phyloP scores from a whole-genome alignment of 1,284 basidiomycete genomes.

The Puccinia novopanici region DNA sequence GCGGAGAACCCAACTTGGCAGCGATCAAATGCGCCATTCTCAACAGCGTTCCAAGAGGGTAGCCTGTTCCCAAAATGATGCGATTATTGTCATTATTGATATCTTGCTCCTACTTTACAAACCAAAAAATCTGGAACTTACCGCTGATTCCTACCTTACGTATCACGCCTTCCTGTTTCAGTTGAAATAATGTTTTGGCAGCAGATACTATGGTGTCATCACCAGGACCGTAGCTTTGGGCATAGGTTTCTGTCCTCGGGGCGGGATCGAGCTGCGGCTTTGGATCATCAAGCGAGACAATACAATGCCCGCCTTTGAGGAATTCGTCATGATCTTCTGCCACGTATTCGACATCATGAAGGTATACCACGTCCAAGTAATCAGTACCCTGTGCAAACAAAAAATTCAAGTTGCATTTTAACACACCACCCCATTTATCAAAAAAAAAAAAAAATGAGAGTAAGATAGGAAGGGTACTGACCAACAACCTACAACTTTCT shows the following conservation, averaged over 20 bases:
- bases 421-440: background rate
- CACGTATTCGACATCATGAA: slow-evolving; percentile 92
- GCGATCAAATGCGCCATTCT: slow-evolving; percentile 76
- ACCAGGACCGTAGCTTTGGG: slow-evolving; percentile 70
- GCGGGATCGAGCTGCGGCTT: background rate
- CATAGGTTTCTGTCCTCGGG: slow-evolving; percentile 64
- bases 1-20: slow-evolving; percentile 67
- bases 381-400: background rate
- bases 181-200: slow-evolving; percentile 69
- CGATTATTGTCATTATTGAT: too few relatives aligned
- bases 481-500: slow-evolving; percentile 72
- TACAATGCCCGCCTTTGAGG: slow-evolving; percentile 53
- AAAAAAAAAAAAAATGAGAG: slow-evolving; percentile 73
- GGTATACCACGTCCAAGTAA: slow-evolving; percentile 61
- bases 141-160: slow-evolving; percentile 82
- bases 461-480: slow-evolving; percentile 65
- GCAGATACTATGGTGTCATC: slow-evolving; percentile 78
- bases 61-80: slow-evolving; percentile 57
- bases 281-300: slow-evolving; percentile 46
- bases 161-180: slow-evolving; percentile 78
- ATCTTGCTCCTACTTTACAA: background rate
- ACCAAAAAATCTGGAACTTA: slow-evolving; percentile 56
- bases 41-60: slow-evolving; percentile 83
- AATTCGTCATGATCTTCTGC: slow-evolving; percentile 64
- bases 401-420: background rate